phyloP scores from a whole-genome alignment of 495 filamentous ascomycete species.

The Xylaria venustula region DNA sequence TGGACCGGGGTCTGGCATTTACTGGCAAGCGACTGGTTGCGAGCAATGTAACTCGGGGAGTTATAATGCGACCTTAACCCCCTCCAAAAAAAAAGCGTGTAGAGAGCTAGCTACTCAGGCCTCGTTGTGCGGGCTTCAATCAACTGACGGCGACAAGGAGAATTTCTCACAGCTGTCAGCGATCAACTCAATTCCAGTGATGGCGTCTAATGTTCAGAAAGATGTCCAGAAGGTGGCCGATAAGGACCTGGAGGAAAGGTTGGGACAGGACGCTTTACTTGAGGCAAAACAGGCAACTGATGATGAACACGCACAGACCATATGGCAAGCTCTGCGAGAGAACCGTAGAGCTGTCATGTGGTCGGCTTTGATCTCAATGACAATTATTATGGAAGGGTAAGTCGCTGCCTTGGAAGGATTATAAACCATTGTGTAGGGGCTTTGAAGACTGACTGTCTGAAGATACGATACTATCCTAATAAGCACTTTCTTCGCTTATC shows the following conservation, averaged over 20 bases:
- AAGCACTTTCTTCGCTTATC: slow-evolving; percentile 32
- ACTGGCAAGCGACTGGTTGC: background rate
- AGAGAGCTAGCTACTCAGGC: too few relatives aligned
- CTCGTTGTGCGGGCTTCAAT: background rate
- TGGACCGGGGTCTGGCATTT: background rate
- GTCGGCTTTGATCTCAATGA: slow-evolving; percentile 48
- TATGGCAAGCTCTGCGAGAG: slow-evolving; percentile 33
- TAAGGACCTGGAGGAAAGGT: slow-evolving; percentile 26
- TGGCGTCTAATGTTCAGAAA: slow-evolving; percentile 15
- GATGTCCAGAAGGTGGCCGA: slow-evolving; percentile 26
- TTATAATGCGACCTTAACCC: slow-evolving; percentile 3
- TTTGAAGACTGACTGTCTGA: background rate
- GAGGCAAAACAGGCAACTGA: slow-evolving; percentile 29
- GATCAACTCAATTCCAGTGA: background rate
- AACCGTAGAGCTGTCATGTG: slow-evolving; percentile 45
- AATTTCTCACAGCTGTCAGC: background rate
- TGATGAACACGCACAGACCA: slow-evolving; percentile 38
- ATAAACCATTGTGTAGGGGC: background rate
- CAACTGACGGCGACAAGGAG: background rate
- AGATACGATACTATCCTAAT: slow-evolving; percentile 45
- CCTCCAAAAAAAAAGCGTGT: too few relatives aligned
- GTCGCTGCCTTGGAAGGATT: background rate
- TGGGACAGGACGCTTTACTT: slow-evolving; percentile 25
- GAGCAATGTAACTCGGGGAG: background rate
- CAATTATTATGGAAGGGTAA: slow-evolving; percentile 54